A percentile compares a stretch with the other conserved stretches of the same genome.
Evolutionary conservation across 2,329 filamentous ascomycete genomes (phyloP).

Genomic region (Aspergillus candidus): DNA sequence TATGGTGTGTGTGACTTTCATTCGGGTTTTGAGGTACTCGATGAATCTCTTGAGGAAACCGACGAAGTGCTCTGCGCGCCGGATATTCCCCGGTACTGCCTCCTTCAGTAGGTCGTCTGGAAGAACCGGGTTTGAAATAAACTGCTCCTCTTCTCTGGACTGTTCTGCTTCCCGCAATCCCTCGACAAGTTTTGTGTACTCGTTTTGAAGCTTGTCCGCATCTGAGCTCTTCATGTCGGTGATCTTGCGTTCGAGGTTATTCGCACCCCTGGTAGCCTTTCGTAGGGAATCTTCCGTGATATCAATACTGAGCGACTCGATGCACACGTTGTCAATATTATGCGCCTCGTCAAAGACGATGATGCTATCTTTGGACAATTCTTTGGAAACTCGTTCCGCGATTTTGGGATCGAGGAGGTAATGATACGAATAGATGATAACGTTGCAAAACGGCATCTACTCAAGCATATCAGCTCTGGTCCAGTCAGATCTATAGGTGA

Average conservation of each 20-base stretch:
- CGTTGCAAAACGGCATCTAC: conserved; percentile 96
- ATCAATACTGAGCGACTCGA: conserved; percentile 94
- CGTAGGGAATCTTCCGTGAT: conserved; percentile 90
- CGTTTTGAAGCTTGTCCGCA: conserved; percentile 85
- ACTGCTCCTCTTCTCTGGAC: conserved; percentile 84
- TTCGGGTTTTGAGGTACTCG: conserved; percentile 93
- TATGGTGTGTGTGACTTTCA: conserved; percentile 97
- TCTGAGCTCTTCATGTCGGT: conserved; percentile 94
- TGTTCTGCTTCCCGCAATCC: conserved; percentile 84
- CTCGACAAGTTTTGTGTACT: conserved; percentile 92
- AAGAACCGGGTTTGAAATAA: conserved; percentile 92
- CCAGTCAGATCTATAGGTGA: background rate
- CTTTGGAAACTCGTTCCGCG: conserved; percentile 87
- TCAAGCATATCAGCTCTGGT: conserved; percentile 14
- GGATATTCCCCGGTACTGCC: conserved; percentile 92
- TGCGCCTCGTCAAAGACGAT: conserved; percentile 98
- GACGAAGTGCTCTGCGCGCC: conserved; percentile 91
- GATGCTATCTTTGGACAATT: conserved; percentile 96
- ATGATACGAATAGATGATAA: conserved; percentile 99
- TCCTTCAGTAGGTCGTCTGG: conserved; percentile 93
- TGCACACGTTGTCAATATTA: conserved; percentile 99
- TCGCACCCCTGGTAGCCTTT: conserved; percentile 83
- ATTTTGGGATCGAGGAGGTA: conserved; percentile 98
- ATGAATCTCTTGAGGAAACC: conserved; percentile 94
- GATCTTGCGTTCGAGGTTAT: conserved; percentile 85